Evolutionary conservation across 306 rosid species (phyloP).

Genomic region (Cicer arietinum): DNA sequence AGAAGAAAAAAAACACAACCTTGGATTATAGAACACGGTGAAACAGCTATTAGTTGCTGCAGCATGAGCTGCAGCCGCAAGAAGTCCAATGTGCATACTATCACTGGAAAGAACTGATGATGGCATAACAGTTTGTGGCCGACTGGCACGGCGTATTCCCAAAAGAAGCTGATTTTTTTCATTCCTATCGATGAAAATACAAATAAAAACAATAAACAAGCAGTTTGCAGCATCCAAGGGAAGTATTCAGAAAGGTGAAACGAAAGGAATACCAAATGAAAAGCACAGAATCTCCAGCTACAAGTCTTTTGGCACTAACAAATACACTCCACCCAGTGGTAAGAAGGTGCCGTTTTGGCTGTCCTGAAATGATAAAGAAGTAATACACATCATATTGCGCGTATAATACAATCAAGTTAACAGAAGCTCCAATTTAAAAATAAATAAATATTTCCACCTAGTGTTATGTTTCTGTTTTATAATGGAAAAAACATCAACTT

Average conservation of each 20-base stretch:
- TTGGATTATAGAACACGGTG: conserved; percentile 87
- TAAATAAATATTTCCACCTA: not conserved
- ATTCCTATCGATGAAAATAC: conserved; percentile 57
- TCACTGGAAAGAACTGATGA: conserved; percentile 88
- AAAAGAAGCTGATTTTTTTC: conserved; percentile 89
- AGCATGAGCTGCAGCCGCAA: conserved; percentile 96
- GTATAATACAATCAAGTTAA: not conserved
- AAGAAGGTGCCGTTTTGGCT: conserved; percentile 93
- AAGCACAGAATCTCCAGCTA: conserved; percentile 92
- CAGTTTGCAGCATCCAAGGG: conserved; percentile 24
- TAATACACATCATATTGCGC: conserved; percentile 32
- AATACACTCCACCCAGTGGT: conserved; percentile 95
- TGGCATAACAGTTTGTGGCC: conserved; percentile 86
- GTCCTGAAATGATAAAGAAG: conserved; percentile 67
- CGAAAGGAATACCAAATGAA: conserved; percentile 69
- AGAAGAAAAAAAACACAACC: conserved; percentile 56
- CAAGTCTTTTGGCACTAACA: conserved; percentile 93
- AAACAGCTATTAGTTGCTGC: conserved; percentile 88
- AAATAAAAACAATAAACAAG: conserved; percentile 26
- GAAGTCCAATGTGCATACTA: conserved; percentile 95
- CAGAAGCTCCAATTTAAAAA: not conserved
- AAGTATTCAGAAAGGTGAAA: conserved; percentile 16
- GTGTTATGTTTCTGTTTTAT: conserved; percentile 3
- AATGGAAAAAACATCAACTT: not conserved
- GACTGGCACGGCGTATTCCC: conserved; percentile 82